These are phyloP conservation scores for Coix lacrymajobi DNA, from an alignment of 176 grass and related monocot species.

Conservation along the genomic window DNA sequence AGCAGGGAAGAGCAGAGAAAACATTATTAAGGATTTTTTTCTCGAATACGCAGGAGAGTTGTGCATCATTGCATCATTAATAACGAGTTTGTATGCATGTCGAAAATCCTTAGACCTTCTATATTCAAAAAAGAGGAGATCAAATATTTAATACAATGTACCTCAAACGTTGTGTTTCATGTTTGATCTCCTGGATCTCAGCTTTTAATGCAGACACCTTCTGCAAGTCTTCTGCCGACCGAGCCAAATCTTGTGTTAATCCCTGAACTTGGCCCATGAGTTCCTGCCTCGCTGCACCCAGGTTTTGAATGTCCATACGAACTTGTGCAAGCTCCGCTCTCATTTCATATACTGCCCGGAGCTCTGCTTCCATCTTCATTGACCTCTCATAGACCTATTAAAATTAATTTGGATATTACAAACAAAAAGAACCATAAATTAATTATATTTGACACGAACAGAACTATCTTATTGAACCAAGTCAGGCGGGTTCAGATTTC, in stretches of 20 bases:
- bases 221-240: constrained; percentile 55
- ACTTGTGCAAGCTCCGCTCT: constrained; percentile 52
- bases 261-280: constrained; percentile 60
- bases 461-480: constrained; percentile 15
- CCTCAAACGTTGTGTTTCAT: constrained; percentile 70
- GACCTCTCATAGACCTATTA: constrained; percentile 56
- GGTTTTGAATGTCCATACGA: constrained; percentile 59
- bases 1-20: not conserved
- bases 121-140: not conserved
- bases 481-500: not conserved
- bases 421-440: constrained; percentile 10
- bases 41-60: not conserved
- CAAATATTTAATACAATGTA: constrained; percentile 21
- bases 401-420: not conserved
- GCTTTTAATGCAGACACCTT: constrained; percentile 64
- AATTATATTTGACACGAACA: not conserved
- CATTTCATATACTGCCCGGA: constrained; percentile 46
- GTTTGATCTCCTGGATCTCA: constrained; percentile 63
- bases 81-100: not conserved
- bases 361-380: constrained; percentile 64
- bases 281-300: constrained; percentile 56
- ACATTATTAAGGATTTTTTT: not conserved
- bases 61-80: not conserved
- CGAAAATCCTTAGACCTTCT: not conserved
- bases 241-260: constrained; percentile 60